A percentile compares a stretch with the other conserved stretches of the same genome.
Evolutionary conservation across 768 basidiomycete genomes (phyloP).

Genomic region (Tylopilus intermedius): DNA sequence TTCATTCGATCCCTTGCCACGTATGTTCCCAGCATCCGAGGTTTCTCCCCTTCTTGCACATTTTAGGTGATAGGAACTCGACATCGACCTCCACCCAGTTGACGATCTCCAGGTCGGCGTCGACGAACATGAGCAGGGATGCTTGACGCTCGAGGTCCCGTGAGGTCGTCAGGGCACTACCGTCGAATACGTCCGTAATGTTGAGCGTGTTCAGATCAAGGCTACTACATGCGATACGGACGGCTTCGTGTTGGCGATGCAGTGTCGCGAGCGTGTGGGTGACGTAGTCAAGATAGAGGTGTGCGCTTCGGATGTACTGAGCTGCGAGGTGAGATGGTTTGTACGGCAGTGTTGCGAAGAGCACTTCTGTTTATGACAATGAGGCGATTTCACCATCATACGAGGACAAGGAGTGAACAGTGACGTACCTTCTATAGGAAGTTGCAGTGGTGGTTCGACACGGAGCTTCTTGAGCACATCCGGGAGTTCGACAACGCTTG

Average conservation of each 20-base stretch:
- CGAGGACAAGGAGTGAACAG: neutral
- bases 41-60: constrained; percentile 61
- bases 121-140: too few species aligned
- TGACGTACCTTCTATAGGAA: constrained; percentile 62
- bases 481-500: constrained; percentile 59
- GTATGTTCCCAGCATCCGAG: constrained; percentile 73
- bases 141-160: too few species aligned
- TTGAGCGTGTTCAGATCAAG: constrained; percentile 76
- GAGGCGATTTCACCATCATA: neutral
- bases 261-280: constrained; percentile 48
- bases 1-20: constrained; percentile 76
- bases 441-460: constrained; percentile 57
- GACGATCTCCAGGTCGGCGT: constrained; percentile 63
- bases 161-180: too few species aligned
- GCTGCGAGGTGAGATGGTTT: constrained; percentile 60
- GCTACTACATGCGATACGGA: constrained; percentile 66
- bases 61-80: constrained; percentile 67
- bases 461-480: constrained; percentile 62
- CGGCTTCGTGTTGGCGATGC: constrained; percentile 62
- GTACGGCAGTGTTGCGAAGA: constrained; percentile 68
- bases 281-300: constrained; percentile 59
- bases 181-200: too few species aligned
- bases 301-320: constrained; percentile 62
- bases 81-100: constrained; percentile 61
- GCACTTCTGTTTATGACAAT: constrained; percentile 39